Evolutionary conservation across 2,329 filamentous ascomycete species (phyloP).

Genomic region (Sporothrix schenckii): DNA sequence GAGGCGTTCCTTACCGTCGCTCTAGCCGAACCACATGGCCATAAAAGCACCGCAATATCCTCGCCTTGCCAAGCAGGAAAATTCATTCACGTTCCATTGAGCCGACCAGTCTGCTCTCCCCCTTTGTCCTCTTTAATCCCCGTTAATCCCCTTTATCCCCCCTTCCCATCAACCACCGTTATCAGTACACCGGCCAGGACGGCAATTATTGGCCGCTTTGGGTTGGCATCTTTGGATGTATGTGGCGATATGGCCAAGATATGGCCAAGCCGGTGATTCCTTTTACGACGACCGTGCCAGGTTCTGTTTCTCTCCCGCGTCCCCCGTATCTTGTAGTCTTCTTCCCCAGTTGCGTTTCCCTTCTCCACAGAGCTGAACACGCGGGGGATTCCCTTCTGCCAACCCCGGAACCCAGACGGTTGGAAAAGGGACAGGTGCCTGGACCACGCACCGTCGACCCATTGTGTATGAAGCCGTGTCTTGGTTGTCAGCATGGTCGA

Average conservation of each 20-base stretch:
- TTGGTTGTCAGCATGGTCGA: neutral
- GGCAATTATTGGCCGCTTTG: slow-evolving; percentile 9
- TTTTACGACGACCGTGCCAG: neutral
- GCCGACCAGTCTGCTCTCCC: neutral
- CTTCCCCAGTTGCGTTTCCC: neutral
- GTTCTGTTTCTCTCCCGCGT: neutral
- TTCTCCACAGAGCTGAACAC: neutral
- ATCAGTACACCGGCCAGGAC: neutral
- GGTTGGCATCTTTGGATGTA: neutral
- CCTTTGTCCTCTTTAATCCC: neutral
- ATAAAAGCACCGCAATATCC: neutral
- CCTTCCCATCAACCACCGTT: neutral
- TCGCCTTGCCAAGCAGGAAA: no score
- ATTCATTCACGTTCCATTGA: neutral
- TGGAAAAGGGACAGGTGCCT: neutral
- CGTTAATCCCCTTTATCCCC: neutral
- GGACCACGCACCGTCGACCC: neutral
- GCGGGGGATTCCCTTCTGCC: neutral
- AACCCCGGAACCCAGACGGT: slow-evolving; percentile 1
- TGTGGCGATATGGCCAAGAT: slow-evolving; percentile 2
- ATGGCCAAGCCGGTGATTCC: slow-evolving; percentile 3
- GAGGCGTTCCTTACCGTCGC: neutral
- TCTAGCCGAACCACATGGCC: slow-evolving; percentile 1
- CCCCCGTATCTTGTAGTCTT: neutral
- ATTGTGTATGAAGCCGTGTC: neutral